phyloP scores from a whole-genome alignment of 768 basidiomycete genomes.

The Jaapia argillacea region DNA sequence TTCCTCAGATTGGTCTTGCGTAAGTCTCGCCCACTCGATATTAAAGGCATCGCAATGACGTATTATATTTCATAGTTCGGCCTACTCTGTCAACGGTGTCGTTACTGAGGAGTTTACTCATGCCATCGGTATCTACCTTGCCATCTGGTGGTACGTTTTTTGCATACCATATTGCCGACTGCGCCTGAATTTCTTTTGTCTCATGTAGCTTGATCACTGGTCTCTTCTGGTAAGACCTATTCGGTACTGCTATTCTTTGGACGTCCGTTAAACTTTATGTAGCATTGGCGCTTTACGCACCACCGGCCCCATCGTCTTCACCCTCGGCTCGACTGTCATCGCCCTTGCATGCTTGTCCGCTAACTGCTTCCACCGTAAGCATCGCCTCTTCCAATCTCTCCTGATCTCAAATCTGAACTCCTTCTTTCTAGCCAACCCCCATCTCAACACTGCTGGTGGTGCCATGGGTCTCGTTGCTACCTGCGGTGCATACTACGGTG shows the following conservation, averaged over 20 bases:
- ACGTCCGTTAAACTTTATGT: background rate
- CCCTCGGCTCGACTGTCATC: background rate
- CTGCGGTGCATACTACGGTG: slow-evolving; percentile 19
- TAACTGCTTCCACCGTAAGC: slow-evolving; percentile 18
- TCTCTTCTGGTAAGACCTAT: slow-evolving; percentile 12
- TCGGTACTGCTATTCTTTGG: background rate
- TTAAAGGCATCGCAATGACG: background rate
- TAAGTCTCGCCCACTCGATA: slow-evolving; percentile 5
- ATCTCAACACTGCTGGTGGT: slow-evolving; percentile 18
- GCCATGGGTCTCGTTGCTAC: slow-evolving; percentile 16
- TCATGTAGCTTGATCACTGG: slow-evolving; percentile 14
- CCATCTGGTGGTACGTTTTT: slow-evolving; percentile 15
- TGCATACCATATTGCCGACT: background rate
- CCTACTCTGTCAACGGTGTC: slow-evolving; percentile 16
- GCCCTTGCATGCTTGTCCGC: slow-evolving; percentile 16
- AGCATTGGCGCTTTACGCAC: slow-evolving; percentile 19
- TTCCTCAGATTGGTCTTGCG: slow-evolving; percentile 18
- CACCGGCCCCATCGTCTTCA: slow-evolving; percentile 13
- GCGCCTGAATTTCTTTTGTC: background rate
- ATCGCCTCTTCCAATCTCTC: background rate
- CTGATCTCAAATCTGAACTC: background rate
- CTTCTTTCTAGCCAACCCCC: slow-evolving; percentile 10
- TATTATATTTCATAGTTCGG: slow-evolving; percentile 10
- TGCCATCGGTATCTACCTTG: slow-evolving; percentile 18
- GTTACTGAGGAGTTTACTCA: slow-evolving; percentile 15